These are phyloP conservation scores for Wickerhamiella brachini DNA, from an alignment of 805 yeast genomes.

Conservation along the genomic window DNA sequence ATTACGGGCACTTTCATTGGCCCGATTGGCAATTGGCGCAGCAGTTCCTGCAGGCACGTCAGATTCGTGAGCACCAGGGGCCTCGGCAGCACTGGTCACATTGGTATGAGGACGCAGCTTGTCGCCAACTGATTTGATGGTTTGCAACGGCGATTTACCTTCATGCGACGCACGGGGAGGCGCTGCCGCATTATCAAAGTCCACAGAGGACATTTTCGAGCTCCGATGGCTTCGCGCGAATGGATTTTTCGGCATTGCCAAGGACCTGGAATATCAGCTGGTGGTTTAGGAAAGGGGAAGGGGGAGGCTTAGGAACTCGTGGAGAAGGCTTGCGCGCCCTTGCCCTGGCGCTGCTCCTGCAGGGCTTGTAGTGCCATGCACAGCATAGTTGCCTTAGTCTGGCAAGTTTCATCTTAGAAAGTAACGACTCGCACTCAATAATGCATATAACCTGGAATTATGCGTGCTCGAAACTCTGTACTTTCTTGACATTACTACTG, in stretches of 20 bases:
- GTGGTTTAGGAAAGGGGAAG: background rate
- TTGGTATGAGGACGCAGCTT: slow-evolving; percentile 19
- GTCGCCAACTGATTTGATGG: slow-evolving; percentile 13
- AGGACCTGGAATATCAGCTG: background rate
- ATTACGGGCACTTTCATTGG: slow-evolving; percentile 16
- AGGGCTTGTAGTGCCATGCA: background rate
- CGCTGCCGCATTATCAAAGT: background rate
- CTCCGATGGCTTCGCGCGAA: background rate
- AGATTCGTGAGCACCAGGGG: slow-evolving; percentile 16
- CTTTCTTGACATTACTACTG: too few species aligned
- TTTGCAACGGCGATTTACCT: slow-evolving; percentile 10
- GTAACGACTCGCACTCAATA: background rate
- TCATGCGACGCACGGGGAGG: background rate
- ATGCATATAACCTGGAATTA: too few species aligned
- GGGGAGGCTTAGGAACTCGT: background rate
- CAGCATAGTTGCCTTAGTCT: background rate
- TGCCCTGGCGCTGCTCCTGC: slow-evolving; percentile 1
- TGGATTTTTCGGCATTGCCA: slow-evolving; percentile 1
- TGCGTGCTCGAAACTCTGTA: too few species aligned
- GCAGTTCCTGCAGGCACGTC: slow-evolving; percentile 21
- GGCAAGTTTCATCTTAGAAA: background rate
- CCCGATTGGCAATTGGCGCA: slow-evolving; percentile 20
- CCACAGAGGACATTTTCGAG: background rate
- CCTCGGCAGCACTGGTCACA: slow-evolving; percentile 18
- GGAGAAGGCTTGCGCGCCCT: background rate